These are phyloP conservation scores for Erodium trifolium DNA, from an alignment of 441 rosid genomes.

Conservation along the genomic window DNA sequence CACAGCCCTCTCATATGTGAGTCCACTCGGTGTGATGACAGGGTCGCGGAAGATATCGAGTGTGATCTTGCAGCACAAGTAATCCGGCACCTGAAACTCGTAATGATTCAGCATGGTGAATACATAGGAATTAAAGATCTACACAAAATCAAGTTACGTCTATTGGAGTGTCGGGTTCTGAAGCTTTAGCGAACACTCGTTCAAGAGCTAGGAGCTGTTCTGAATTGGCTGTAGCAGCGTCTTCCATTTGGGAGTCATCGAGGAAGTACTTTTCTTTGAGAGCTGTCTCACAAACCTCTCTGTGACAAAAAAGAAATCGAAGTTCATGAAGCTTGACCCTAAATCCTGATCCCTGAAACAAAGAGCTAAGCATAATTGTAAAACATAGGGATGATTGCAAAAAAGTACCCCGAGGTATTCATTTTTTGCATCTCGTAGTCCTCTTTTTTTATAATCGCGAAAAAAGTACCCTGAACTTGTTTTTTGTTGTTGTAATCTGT, in stretches of 20 bases:
- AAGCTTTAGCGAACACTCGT: constrained; percentile 53
- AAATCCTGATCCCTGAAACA: no score
- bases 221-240: constrained; percentile 27
- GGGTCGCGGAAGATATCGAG: constrained; percentile 86
- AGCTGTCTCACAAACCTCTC: constrained; percentile 77
- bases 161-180: constrained; percentile 51
- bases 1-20: constrained; percentile 76
- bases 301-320: constrained; percentile 25
- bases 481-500: no score
- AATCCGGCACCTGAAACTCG: constrained; percentile 70
- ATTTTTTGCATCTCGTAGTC: no score
- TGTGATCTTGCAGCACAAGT: constrained; percentile 76
- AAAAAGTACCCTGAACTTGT: no score
- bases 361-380: no score
- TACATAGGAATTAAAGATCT: background rate
- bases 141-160: constrained; percentile 34
- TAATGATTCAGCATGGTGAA: background rate
- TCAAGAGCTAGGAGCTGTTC: constrained; percentile 44
- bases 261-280: constrained; percentile 49
- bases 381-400: no score
- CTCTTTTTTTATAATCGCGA: no score
- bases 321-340: constrained; percentile 3
- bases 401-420: no score
- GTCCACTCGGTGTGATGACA: constrained; percentile 83
- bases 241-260: constrained; percentile 41